Conservation (phyloP, 352 stramenopile species). For the Globisporangium spinosum region DNA sequence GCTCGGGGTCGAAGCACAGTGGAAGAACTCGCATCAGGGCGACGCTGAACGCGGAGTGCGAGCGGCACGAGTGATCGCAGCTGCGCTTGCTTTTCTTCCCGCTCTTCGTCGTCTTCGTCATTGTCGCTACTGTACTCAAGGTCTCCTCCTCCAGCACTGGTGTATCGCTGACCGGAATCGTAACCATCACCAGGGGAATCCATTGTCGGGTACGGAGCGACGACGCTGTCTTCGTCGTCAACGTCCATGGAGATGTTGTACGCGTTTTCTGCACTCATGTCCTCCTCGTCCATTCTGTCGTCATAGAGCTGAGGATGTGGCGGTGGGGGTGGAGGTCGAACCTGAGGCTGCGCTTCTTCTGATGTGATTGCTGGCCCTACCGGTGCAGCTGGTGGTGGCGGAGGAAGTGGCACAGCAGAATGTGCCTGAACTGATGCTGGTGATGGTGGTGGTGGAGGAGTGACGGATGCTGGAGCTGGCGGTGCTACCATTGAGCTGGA, state of each 20-base stretch:
- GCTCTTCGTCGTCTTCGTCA: constrained; percentile 27
- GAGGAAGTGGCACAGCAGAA: background rate
- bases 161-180: constrained; percentile 7
- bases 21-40: constrained; percentile 7
- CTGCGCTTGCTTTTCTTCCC: constrained; percentile 36
- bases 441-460: constrained; percentile 2
- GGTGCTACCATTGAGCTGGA: constrained; percentile 12
- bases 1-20: constrained; percentile 7
- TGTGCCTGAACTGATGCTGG: background rate
- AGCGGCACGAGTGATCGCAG: constrained; percentile 60
- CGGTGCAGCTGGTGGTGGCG: background rate
- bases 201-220: constrained; percentile 34
- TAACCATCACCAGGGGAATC: constrained; percentile 2
- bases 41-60: constrained; percentile 53
- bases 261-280: background rate
- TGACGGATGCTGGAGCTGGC: constrained; percentile 21
- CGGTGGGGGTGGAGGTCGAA: constrained; percentile 3
- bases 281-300: constrained; percentile 1
- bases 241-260: constrained; percentile 13
- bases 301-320: constrained; percentile 2
- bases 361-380: background rate
- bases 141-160: background rate
- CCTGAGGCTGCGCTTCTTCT: background rate
- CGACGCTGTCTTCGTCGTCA: constrained; percentile 20
- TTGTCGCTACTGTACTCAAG: background rate